Conservation (phyloP, 169 alveolate genomes). For the Theileria annulata region DNA sequence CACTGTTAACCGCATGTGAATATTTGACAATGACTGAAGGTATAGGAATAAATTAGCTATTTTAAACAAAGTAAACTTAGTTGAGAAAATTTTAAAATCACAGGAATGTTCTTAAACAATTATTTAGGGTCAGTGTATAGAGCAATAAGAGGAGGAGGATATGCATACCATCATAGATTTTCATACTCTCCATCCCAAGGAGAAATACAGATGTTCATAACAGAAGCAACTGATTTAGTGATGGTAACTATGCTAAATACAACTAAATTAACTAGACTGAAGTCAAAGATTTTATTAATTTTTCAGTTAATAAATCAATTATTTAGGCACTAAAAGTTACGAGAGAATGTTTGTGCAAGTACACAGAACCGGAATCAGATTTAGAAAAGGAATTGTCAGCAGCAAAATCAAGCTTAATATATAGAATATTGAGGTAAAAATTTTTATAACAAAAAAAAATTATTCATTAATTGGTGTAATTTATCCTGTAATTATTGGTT, state of each 20-base stretch:
- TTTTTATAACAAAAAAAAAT: background rate
- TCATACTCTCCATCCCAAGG: slow-evolving; percentile 65
- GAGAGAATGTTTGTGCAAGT: slow-evolving; percentile 41
- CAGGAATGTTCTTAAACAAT: background rate
- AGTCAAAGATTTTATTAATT: background rate
- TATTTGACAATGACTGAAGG: slow-evolving; percentile 74
- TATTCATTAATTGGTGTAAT: background rate
- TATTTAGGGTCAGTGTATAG: slow-evolving; percentile 68
- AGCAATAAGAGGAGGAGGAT: slow-evolving; percentile 80
- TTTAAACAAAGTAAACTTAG: background rate
- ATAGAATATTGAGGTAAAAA: slow-evolving; percentile 54
- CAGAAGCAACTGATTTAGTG: slow-evolving; percentile 47
- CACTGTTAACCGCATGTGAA: slow-evolving; percentile 58
- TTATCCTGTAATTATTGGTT: background rate
- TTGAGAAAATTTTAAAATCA: background rate
- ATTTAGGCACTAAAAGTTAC: slow-evolving; percentile 65
- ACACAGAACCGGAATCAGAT: slow-evolving; percentile 34
- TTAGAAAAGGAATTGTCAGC: slow-evolving; percentile 58
- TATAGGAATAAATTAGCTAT: background rate
- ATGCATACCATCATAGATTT: slow-evolving; percentile 69
- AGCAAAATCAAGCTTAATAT: slow-evolving; percentile 68
- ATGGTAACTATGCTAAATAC: slow-evolving; percentile 11
- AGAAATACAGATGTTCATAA: slow-evolving; percentile 64
- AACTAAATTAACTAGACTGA: background rate
- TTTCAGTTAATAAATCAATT: background rate